These are phyloP conservation scores for Platismatia glauca DNA, from an alignment of 495 filamentous ascomycete species.

Conservation along the genomic window DNA sequence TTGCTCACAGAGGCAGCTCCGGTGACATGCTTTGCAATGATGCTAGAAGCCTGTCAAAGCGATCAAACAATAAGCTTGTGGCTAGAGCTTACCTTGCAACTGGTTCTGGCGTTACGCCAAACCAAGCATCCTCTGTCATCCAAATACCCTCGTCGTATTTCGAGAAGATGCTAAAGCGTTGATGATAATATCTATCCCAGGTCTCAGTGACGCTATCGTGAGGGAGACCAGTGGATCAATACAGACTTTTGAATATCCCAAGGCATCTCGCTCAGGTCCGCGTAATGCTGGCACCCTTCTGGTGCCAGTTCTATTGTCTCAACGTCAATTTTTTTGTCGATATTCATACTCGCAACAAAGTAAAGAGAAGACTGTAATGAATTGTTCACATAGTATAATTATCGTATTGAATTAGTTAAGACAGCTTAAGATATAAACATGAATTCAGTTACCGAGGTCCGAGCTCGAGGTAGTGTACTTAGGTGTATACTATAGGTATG, in stretches of 20 bases:
- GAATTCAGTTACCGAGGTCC: no score
- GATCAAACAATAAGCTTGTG: slow-evolving; percentile 1
- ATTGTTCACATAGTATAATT: no score
- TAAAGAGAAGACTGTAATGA: no score
- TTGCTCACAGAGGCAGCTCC: slow-evolving; percentile 42
- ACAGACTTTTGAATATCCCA: slow-evolving; percentile 69
- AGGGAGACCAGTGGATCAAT: background rate
- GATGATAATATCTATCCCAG: slow-evolving; percentile 67
- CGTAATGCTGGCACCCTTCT: slow-evolving; percentile 56
- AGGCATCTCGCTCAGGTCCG: slow-evolving; percentile 50
- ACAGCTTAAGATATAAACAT: no score
- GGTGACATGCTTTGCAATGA: slow-evolving; percentile 68
- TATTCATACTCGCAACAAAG: no score
- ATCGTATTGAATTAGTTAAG: no score
- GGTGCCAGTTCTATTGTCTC: slow-evolving; percentile 28
- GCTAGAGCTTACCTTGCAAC: slow-evolving; percentile 59
- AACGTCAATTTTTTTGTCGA: background rate
- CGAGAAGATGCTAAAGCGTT: slow-evolving; percentile 76
- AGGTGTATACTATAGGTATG: no score
- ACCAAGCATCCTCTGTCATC: slow-evolving; percentile 91
- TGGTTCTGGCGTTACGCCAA: slow-evolving; percentile 87
- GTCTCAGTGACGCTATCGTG: slow-evolving; percentile 16
- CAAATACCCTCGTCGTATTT: slow-evolving; percentile 75
- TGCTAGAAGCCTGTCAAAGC: slow-evolving; percentile 36
- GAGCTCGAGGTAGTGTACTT: no score